Base-by-base conservation (phyloP, 306 rosid genomes). In the Hippophae rhamnoides region DNA sequence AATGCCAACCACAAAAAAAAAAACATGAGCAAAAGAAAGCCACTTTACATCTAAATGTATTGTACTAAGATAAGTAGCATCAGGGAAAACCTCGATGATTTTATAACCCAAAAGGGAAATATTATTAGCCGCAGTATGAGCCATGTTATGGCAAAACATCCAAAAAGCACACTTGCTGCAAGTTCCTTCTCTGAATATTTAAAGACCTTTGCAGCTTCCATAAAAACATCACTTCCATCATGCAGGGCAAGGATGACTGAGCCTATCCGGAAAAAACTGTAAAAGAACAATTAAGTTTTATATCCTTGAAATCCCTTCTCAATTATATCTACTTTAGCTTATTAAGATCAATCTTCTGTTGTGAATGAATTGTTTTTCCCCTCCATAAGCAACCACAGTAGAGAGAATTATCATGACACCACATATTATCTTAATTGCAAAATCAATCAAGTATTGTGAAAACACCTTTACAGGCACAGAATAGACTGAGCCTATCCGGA, bases 151-250 rank as follows among this genome's bases (percentile, higher is more conserved):
- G 96, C 86, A 76, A 92, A 92, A 48, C 65, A 74, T 58, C 95
- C 99, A 72, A 92, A 92, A 58, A 64, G 72, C 62, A 86, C 86
- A 51, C 99, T 92, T 61, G 99, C 97, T 54, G 66, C 86, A 69
- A 92, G 80, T 71, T 92, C 96, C 59, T 81, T 85, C 69, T 79
- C 97, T 48, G 95, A 82, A 79, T 92, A 92, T 70, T 92, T 92
- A 81, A 88, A 92, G 71, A 92, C 73, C 82, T 92, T 92, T 26
- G 99, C 99, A 64, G 89, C 83, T 86, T 92, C 99, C 97, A 92
- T n/a, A 78, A 85, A 92, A 45, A 92, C 82, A 46, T 88, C 99
- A 55, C 99, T 88, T n/a, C 79, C 94, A 65, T 92, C 99, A 70
- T 92, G 97, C 68, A 86, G 87, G 47, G 96, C 95, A 10, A 92